Conservation (phyloP, 2,329 filamentous ascomycete genomes). For the Arthrobotrys musiformis region DNA sequence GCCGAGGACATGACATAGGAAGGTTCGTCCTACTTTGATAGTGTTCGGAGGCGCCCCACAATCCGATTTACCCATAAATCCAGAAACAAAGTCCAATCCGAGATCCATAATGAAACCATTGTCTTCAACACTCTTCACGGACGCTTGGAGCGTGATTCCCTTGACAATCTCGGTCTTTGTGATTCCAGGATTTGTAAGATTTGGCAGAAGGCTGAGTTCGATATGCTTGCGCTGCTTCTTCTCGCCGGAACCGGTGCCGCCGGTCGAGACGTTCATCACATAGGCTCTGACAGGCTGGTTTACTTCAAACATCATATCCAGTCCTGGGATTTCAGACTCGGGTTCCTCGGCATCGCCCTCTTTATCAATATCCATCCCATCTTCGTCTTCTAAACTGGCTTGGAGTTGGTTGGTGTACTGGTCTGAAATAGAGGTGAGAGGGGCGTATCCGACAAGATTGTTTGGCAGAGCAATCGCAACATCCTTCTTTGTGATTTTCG, state of each 20-base stretch:
- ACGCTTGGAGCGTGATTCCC: conserved; percentile 84
- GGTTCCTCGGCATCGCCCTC: conserved; percentile 69
- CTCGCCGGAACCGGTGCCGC: conserved; percentile 61
- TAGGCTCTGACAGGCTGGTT: conserved; percentile 90
- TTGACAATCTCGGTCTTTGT: conserved; percentile 76
- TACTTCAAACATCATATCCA: conserved; percentile 78
- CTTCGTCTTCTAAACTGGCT: conserved; percentile 71
- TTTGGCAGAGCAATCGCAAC: conserved; percentile 87
- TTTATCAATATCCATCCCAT: conserved; percentile 65
- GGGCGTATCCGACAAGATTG: conserved; percentile 88
- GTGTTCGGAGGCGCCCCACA: conserved; percentile 70
- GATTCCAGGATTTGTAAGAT: conserved; percentile 80
- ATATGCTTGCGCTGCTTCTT: conserved; percentile 81
- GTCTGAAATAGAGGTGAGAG: conserved; percentile 90
- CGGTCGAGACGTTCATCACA: conserved; percentile 76
- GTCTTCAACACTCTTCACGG: conserved; percentile 91
- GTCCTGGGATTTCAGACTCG: conserved; percentile 68
- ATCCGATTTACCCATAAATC: conserved; percentile 78
- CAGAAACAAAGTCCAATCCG: conserved; percentile 76
- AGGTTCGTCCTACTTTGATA: conserved; percentile 72
- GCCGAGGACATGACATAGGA: conserved; percentile 82
- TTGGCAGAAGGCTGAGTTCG: conserved; percentile 84
- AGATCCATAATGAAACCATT: conserved; percentile 95
- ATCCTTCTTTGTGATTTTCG: conserved; percentile 80
- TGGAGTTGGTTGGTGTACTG: conserved; percentile 80